Conservation (phyloP, 2,329 filamentous ascomycete species). For the Hyphodiscus sp. region DNA sequence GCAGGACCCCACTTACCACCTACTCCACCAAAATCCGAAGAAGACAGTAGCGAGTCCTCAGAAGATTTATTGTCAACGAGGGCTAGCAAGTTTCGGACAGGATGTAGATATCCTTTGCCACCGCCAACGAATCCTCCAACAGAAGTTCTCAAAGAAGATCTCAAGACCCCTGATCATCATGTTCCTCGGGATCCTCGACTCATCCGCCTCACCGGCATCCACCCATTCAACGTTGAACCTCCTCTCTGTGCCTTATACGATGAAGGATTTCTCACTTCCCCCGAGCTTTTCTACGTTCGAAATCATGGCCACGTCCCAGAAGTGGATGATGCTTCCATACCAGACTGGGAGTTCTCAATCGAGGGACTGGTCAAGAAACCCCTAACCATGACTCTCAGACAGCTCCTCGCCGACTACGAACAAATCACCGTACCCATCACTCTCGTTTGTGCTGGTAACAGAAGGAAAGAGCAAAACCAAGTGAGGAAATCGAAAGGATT, state of each 20-base stretch:
- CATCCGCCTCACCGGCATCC: constrained; percentile 79
- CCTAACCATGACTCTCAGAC: constrained; percentile 61
- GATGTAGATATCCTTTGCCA: constrained; percentile 49
- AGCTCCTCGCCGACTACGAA: constrained; percentile 68
- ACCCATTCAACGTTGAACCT: constrained; percentile 87
- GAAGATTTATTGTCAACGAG: constrained; percentile 18
- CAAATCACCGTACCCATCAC: constrained; percentile 83
- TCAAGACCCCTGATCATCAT: constrained; percentile 77
- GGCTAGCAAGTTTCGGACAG: constrained; percentile 9
- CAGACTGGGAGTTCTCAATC: constrained; percentile 75
- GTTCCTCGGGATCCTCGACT: constrained; percentile 74
- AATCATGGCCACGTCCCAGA: constrained; percentile 82
- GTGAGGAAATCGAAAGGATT: constrained; percentile 90
- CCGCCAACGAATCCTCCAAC: constrained; percentile 52
- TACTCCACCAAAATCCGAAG: constrained; percentile 26
- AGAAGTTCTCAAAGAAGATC: constrained; percentile 64
- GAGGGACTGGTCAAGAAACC: constrained; percentile 80
- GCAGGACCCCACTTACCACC: constrained; percentile 18
- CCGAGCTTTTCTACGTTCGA: constrained; percentile 84
- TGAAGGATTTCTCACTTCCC: constrained; percentile 76
- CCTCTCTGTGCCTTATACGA: constrained; percentile 74
- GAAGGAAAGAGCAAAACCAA: constrained; percentile 87
- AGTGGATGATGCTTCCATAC: constrained; percentile 64
- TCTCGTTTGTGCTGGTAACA: constrained; percentile 85
- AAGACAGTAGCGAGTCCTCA: constrained; percentile 17